Base-by-base conservation (phyloP, 345 rosid genomes). In the Eutrema japonicum region DNA sequence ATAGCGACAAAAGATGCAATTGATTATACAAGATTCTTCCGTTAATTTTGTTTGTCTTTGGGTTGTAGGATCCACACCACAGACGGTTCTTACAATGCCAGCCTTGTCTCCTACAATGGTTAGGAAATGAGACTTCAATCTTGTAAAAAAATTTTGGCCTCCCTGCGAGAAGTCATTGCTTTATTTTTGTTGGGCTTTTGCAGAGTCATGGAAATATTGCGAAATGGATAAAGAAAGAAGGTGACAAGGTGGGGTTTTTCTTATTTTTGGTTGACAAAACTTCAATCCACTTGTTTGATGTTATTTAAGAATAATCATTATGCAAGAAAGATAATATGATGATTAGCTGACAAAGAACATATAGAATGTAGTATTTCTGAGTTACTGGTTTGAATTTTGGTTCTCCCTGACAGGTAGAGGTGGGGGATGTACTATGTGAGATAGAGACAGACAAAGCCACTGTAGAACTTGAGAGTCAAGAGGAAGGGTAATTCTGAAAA, bases 31-130 rank as follows among this genome's bases (percentile, higher is more conserved):
- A 61, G 14, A 10, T 62, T 47, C 42, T 37, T 53, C 50, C 14
- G 26, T 50, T 46, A 50, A 50, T 70, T 72, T 35, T 64, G 56
- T 82, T 41, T 77, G 42, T 18, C 71, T 76, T 61, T 86, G 88
- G 91, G 85, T 56, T 77, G 54, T 84, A 94, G 97, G 89, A 66
- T 70, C 71, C 78, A 79, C 89, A 70, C 32, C 88, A 10, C 93
- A 94, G 74, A 65, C 79, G 8, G 84, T 91, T 75, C 77, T 94
- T 43, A 84, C 89, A 78, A 89, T 94, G 98, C 98, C 98, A 55
- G 98, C 98, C 64, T 83, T 91, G 83, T 94, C 98, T 73, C 98
- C 98, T n/a, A 88, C 97, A 56, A 94, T 94, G 98, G 98, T 94
- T 80, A 74, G 88, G 75, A 59, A 33, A 32, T 42, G 61, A 33